Conservation (phyloP, 2,329 filamentous ascomycete genomes). For the Phialophora tarda region DNA sequence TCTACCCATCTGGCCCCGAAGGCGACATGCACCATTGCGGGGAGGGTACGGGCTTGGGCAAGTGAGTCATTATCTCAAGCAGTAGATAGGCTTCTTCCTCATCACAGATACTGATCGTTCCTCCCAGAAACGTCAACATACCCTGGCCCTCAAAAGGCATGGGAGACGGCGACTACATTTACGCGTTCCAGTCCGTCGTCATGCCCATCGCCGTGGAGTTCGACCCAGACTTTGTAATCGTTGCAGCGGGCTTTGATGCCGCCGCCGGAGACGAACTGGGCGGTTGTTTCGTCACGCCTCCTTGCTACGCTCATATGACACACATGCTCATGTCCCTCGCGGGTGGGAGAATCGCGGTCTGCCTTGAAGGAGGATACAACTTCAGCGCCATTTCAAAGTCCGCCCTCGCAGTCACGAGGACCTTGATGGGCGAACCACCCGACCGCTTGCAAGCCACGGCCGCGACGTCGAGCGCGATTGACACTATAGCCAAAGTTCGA, state of each 20-base stretch:
- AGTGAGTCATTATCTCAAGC: conserved; percentile 44
- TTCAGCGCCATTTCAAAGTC: conserved; percentile 90
- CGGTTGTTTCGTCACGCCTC: conserved; percentile 86
- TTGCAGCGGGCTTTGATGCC: conserved; percentile 95
- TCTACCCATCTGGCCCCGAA: conserved; percentile 74
- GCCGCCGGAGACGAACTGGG: conserved; percentile 92
- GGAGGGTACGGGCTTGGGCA: conserved; percentile 62
- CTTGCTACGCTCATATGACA: conserved; percentile 97
- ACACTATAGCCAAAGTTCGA: conserved; percentile 63
- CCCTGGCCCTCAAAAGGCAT: conserved; percentile 74
- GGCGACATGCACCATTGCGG: conserved; percentile 67
- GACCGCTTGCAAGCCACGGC: conserved; percentile 58
- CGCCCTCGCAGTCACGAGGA: conserved; percentile 86
- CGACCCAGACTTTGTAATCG: conserved; percentile 89
- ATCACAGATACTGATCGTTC: conserved; percentile 29
- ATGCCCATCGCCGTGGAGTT: conserved; percentile 97
- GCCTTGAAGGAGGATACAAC: conserved; percentile 95
- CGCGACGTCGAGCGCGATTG: conserved; percentile 59
- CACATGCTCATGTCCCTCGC: conserved; percentile 98
- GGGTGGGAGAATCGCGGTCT: conserved; percentile 85
- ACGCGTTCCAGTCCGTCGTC: conserved; percentile 91
- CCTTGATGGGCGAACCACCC: conserved; percentile 94
- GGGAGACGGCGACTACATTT: conserved; percentile 95
- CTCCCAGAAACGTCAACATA: conserved; percentile 66
- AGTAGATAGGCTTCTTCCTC: neutral